Evolutionary conservation across 768 basidiomycete genomes (phyloP), one percentile per base, ranked within the genome.

Genomic region (Clavulina sp.): DNA sequence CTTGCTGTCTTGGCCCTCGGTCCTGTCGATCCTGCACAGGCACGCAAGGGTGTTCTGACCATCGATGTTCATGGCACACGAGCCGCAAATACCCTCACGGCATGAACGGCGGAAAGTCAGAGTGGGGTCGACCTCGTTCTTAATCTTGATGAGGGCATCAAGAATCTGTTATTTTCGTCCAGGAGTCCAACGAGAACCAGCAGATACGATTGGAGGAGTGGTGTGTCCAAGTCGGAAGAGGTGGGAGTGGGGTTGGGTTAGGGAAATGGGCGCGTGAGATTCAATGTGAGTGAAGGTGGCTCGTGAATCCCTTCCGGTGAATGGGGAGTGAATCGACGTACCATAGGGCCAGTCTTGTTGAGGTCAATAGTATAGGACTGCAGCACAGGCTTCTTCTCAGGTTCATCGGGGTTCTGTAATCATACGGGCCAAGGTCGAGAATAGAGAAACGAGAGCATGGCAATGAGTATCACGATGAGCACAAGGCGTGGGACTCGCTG

Each of bases 41-140:
- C 95, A 99, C 6, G 93, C 92, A 54, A 99, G 79, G 3, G 95
- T 97, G 73, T 99, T 99, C 68, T 85, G 81, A 49, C 93, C 93
- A 64, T 97, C 81, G 63, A 99, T 84, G 73, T 99, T 99, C 92
- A 99, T 95, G 50, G 93, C 92, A 64, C 93, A 97, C 4, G 87
- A 91, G 34, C 93, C 93, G 61, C 93, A 99, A 60, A 99, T 97
- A 52, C 93, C 89, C 69, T 92, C 88, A 52, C 88, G 69, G 70
- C 88, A 93, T 19, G 83, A 86, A 38, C 89, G 76, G 38, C 95
- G 79, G 74, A 99, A 97, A 4, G 93, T 96, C 30, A 99, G 73
- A 1, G 93, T 97, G 2, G 93, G 85, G 69, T 97, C 95, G 28
- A 93, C 62, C 66, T 97, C 93, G 67, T 95, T 96, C 78, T 99